phyloP scores from a whole-genome alignment of 73 alveolate genomes.

The Loxodes magnus region DNA sequence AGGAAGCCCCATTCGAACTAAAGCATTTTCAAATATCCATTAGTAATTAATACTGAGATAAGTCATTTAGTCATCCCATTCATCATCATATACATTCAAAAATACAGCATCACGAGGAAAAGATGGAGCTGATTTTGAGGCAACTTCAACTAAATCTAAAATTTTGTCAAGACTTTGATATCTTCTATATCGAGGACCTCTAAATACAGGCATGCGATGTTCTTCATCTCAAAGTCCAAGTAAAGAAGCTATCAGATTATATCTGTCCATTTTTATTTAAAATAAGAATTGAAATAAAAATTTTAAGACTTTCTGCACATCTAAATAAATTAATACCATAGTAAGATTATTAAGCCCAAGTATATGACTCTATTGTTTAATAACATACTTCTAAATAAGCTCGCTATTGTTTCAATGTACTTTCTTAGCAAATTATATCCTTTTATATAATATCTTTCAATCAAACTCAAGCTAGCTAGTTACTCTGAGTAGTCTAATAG shows the following conservation, averaged over 20 bases:
- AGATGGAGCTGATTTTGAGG: constrained; percentile 38
- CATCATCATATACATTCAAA: constrained; percentile 53
- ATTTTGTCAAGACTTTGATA: constrained; percentile 59
- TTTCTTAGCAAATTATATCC: too few species aligned
- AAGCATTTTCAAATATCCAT: background rate
- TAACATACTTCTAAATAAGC: too few species aligned
- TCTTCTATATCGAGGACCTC: constrained; percentile 63
- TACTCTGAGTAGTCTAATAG: too few species aligned
- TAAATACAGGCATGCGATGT: constrained; percentile 23
- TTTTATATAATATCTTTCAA: too few species aligned
- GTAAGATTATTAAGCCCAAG: too few species aligned
- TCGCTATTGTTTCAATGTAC: too few species aligned
- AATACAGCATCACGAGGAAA: constrained; percentile 40
- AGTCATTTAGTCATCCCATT: constrained; percentile 71
- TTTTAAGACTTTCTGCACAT: too few species aligned
- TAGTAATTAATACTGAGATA: constrained; percentile 43
- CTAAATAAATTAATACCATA: too few species aligned
- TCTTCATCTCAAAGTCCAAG: constrained; percentile 58
- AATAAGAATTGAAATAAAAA: too few species aligned
- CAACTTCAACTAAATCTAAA: constrained; percentile 62
- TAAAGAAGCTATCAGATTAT: constrained; percentile 36
- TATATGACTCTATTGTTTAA: too few species aligned
- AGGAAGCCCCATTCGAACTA: constrained; percentile 5
- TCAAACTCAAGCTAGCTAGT: too few species aligned
- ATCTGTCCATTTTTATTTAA: constrained; percentile 64